Evolutionary conservation across 1,284 basidiomycete species (phyloP), one percentile per base, ranked within the genome.

Genomic region (Fistulina hepatica): DNA sequence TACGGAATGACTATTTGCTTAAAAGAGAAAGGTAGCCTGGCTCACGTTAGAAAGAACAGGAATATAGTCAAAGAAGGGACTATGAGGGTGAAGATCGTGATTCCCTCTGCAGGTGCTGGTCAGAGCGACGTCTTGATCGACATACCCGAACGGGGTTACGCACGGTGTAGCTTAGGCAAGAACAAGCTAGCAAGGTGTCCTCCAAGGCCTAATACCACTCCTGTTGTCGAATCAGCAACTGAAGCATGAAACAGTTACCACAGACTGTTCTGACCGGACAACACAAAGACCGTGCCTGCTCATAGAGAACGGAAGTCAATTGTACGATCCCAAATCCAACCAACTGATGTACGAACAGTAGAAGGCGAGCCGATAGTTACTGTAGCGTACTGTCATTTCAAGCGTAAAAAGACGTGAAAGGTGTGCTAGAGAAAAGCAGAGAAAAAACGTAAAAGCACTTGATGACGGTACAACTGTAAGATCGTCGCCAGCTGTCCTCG

Each of bases 181-280:
- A 84, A 85, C 27, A 77, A 53, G 39, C 46, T 65, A 1, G 73
- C 78, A 49, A 83, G 73, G 54, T 81, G 72, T 5, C 69, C 73
- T 4, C 73, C 60, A 24, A 85, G 55, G 6, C 82, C 82, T 5
- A 85, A 66, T 17, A 82, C n/a, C n/a, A n/a, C n/a, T n/a, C n/a
- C n/a, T n/a, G n/a, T n/a, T n/a, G n/a, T n/a, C n/a, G n/a, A n/a
- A n/a, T n/a, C n/a, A n/a, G n/a, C n/a, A n/a, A n/a, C n/a, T n/a
- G n/a, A n/a, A n/a, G n/a, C n/a, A n/a, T n/a, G n/a, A n/a, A n/a
- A n/a, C n/a, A n/a, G n/a, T n/a, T n/a, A n/a, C n/a, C n/a, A n/a
- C n/a, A n/a, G n/a, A n/a, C n/a, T n/a, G n/a, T n/a, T n/a, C 51
- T 34, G 42, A 65, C 66, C 76, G 30, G 76, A 69, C 36, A 80